phyloP scores from a whole-genome alignment of 1,284 basidiomycete genomes.

The Ganoderma boninense region DNA sequence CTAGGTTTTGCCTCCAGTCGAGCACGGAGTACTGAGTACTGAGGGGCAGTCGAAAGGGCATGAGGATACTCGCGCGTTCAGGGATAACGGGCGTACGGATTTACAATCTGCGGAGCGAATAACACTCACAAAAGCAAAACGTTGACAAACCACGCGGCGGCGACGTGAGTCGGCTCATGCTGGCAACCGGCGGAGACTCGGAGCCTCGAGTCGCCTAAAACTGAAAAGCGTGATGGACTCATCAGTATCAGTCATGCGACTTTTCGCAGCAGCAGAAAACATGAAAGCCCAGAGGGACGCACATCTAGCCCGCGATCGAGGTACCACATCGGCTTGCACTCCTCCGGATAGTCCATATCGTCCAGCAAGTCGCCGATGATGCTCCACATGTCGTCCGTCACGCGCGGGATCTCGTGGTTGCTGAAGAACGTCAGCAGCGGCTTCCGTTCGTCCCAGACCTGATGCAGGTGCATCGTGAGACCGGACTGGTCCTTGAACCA shows the following conservation, averaged over 20 bases:
- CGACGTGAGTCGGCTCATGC: too few relatives aligned
- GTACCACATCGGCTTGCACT: not conserved
- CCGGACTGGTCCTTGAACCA: not conserved
- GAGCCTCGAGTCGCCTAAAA: not conserved
- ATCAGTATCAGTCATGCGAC: too few relatives aligned
- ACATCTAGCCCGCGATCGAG: not conserved
- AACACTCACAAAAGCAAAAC: too few relatives aligned
- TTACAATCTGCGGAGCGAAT: too few relatives aligned
- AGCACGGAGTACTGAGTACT: too few relatives aligned
- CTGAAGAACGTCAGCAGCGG: not conserved
- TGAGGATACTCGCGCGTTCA: too few relatives aligned
- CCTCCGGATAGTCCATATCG: not conserved
- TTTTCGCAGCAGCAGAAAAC: not conserved
- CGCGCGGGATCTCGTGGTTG: not conserved
- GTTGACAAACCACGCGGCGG: too few relatives aligned
- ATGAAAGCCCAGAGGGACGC: not conserved
- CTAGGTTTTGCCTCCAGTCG: too few relatives aligned
- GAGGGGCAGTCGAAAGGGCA: too few relatives aligned
- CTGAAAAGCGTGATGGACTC: too few relatives aligned
- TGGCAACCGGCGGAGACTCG: too few relatives aligned
- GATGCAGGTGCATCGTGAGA: not conserved
- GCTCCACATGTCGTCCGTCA: not conserved
- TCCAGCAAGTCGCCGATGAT: not conserved
- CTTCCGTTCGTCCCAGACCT: not conserved
- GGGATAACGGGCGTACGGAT: too few relatives aligned